Conservation (phyloP, 2,329 filamentous ascomycete species). For the Penicillium sp. region DNA sequence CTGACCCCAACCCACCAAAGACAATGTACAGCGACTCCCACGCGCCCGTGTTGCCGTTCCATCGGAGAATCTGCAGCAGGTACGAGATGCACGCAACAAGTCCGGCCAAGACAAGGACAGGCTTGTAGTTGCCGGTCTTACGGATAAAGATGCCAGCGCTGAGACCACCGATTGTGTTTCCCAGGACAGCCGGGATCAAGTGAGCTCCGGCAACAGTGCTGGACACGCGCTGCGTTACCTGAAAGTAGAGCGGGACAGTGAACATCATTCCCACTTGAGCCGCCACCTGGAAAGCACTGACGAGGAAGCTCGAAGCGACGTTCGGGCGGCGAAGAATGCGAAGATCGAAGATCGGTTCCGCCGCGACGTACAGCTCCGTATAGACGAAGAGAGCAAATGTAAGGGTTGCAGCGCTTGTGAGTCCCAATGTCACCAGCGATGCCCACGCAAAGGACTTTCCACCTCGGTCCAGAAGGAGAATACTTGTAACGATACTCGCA, state of each 20-base stretch:
- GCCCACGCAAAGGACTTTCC: slow-evolving; percentile 47
- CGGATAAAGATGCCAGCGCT: slow-evolving; percentile 63
- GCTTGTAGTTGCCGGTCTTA: slow-evolving; percentile 64
- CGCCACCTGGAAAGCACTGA: slow-evolving; percentile 58
- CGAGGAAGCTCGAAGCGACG: slow-evolving; percentile 38
- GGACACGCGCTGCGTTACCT: slow-evolving; percentile 63
- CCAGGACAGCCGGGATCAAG: slow-evolving; percentile 69
- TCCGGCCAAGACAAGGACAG: slow-evolving; percentile 57
- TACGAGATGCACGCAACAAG: slow-evolving; percentile 58
- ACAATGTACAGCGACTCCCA: slow-evolving; percentile 65
- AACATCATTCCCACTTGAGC: slow-evolving; percentile 70
- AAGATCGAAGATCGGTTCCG: slow-evolving; percentile 43
- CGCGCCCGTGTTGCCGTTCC: slow-evolving; percentile 64
- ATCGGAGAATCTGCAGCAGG: slow-evolving; percentile 57
- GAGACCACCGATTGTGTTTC: slow-evolving; percentile 68
- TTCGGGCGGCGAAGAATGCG: slow-evolving; percentile 39
- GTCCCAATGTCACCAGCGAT: slow-evolving; percentile 27
- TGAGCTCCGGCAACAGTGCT: slow-evolving; percentile 65
- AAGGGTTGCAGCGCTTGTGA: slow-evolving; percentile 21
- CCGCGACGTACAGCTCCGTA: slow-evolving; percentile 37
- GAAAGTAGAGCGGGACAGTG: slow-evolving; percentile 71
- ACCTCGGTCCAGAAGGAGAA: slow-evolving; percentile 56
- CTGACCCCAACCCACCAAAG: slow-evolving; percentile 60
- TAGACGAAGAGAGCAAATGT: slow-evolving; percentile 33
- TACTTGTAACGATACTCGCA: slow-evolving; percentile 48